Base-by-base conservation (phyloP, 2,329 filamentous ascomycete genomes). In the Microcyclospora pomicola region DNA sequence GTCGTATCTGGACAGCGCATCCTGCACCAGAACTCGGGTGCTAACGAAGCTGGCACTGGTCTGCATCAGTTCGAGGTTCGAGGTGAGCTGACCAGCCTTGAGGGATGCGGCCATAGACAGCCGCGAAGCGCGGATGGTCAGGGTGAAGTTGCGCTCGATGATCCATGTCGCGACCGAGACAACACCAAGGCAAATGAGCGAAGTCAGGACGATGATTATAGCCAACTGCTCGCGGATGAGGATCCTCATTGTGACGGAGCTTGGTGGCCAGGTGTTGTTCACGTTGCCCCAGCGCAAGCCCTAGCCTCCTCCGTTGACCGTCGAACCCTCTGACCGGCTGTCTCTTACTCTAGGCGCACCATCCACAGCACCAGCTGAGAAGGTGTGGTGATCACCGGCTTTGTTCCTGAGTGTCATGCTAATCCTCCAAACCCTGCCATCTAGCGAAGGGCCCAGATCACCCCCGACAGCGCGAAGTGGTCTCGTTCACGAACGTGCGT, bases 181-280 rank as follows among this genome's bases (percentile, higher is more conserved):
- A 44, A 93, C 76, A 39, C 80, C 75, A 44, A 94, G 72, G 38
- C 80, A 78, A 40, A 82, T 64, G 40, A 92, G 71, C 35, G 84
- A 77, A 42, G 81, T 75, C 42, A 84, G 55, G 47, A 91, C 67
- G 52, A 94, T 83, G 46, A 94, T 70, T 59, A 78, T 69, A 48
- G 77, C 83, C 51, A 95, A 71, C 72, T 95, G 87, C 64, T 87
- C 79, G 49, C 85, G 75, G 53, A 94, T 94, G 41, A 82, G 80
- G 58, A 94, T 75, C 59, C 85, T 77, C 83, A 94, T 88, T 7
- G 19, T 24, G 19, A 24, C 19, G 4, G 19, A 7, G 5, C 19
- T 24, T 24, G 19, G 19, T 4, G 19, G 19, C 19, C 19, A 24
- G 19, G 19, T 24, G 7, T 24, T 24, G 19, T 24, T 24, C 19